Evolutionary conservation across 2,329 filamentous ascomycete genomes (phyloP).

Genomic region (Helminthosporium solani): DNA sequence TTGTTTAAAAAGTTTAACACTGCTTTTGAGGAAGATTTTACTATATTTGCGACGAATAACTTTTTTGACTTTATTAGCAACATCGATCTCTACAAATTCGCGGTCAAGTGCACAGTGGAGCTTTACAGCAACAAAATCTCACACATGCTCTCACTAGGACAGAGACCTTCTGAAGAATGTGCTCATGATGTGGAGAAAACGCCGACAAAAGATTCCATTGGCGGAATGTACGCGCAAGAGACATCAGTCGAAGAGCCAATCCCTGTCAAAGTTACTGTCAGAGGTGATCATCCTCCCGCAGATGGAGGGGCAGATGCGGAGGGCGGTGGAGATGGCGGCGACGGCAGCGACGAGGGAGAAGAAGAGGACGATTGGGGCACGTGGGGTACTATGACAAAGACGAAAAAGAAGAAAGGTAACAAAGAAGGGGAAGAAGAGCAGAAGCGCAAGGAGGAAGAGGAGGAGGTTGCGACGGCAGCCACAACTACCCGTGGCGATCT

Average conservation of each 20-base stretch:
- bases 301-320: slow-evolving; percentile 36
- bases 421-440: slow-evolving; percentile 44
- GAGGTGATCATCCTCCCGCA: slow-evolving; percentile 37
- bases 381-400: slow-evolving; percentile 28
- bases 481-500: slow-evolving; percentile 25
- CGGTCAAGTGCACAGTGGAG: slow-evolving; percentile 11
- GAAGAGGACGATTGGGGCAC: slow-evolving; percentile 39
- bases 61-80: slow-evolving; percentile 13
- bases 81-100: slow-evolving; percentile 8
- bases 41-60: slow-evolving; percentile 7
- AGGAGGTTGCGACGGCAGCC: slow-evolving; percentile 30
- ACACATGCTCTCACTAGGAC: too few species aligned
- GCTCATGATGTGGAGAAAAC: too few species aligned
- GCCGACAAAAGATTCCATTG: too few species aligned
- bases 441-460: slow-evolving; percentile 35
- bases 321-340: slow-evolving; percentile 34
- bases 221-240: too few species aligned
- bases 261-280: too few species aligned
- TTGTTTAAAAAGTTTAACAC: slow-evolving; percentile 9
- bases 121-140: slow-evolving; percentile 10
- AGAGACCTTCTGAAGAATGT: too few species aligned
- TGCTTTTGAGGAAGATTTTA: slow-evolving; percentile 15
- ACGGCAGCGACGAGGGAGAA: slow-evolving; percentile 34
- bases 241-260: too few species aligned
- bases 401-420: slow-evolving; percentile 43